Percentiles rank a stretch among this genome's conserved stretches.
Conservation (phyloP, 306 rosid species). For the Trifolium pratense region DNA sequence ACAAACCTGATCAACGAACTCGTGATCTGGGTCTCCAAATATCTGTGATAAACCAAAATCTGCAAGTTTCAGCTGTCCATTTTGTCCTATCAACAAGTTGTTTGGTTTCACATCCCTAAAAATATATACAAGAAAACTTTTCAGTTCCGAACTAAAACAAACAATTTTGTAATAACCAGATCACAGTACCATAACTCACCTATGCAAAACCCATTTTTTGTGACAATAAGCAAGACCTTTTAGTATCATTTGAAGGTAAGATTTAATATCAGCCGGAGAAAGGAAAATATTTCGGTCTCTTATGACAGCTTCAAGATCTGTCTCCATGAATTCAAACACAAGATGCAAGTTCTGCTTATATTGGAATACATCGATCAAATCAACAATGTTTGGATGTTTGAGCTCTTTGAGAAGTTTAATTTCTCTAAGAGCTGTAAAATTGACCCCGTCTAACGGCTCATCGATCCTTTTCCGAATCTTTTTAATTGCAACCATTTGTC, state of each 20-base stretch:
- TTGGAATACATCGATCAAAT: slow-evolving; percentile 85
- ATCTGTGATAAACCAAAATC: slow-evolving; percentile 96
- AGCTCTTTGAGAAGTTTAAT: slow-evolving; percentile 88
- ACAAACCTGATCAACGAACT: slow-evolving; percentile 86
- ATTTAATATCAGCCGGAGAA: slow-evolving; percentile 88
- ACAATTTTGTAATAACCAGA: slow-evolving; percentile 10
- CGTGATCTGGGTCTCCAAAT: slow-evolving; percentile 92
- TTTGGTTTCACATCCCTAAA: slow-evolving; percentile 98
- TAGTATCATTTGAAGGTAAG: slow-evolving; percentile 86
- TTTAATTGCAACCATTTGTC: slow-evolving; percentile 88
- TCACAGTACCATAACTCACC: slow-evolving; percentile 50
- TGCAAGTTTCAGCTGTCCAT: slow-evolving; percentile 95
- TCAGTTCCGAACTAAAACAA: slow-evolving; percentile 36
- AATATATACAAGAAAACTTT: slow-evolving; percentile 23
- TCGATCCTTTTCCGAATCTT: slow-evolving; percentile 78
- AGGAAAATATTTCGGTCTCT: slow-evolving; percentile 86
- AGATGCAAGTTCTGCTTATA: slow-evolving; percentile 93
- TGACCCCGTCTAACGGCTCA: slow-evolving; percentile 88
- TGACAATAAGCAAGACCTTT: slow-evolving; percentile 91
- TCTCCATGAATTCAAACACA: slow-evolving; percentile 95
- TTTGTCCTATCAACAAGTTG: slow-evolving; percentile 86
- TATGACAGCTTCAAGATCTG: slow-evolving; percentile 95
- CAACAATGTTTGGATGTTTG: slow-evolving; percentile 77
- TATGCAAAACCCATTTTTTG: slow-evolving; percentile 95
- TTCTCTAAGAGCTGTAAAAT: slow-evolving; percentile 91